These are phyloP conservation scores for Manihot esculenta DNA, from an alignment of 441 rosid genomes.

Conservation along the genomic window DNA sequence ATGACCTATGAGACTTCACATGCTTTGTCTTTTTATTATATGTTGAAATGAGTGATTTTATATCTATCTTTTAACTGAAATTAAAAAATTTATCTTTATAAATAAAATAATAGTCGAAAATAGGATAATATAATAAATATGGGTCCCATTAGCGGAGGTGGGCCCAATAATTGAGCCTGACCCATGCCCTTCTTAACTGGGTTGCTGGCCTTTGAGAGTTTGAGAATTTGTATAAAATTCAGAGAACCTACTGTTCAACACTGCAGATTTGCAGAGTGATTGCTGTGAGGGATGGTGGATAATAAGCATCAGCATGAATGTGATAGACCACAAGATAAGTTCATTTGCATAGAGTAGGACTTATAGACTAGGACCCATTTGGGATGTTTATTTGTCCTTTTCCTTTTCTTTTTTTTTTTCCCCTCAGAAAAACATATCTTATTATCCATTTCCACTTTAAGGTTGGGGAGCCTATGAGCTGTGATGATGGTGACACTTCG, in stretches of 20 bases:
- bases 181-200: neutral
- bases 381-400: neutral
- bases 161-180: neutral
- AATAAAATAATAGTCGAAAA: too few relatives aligned
- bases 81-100: too few relatives aligned
- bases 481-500: neutral
- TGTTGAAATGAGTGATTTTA: too few relatives aligned
- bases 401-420: too few relatives aligned
- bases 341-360: neutral
- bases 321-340: neutral
- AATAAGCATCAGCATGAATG: too few relatives aligned
- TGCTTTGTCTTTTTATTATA: neutral
- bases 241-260: conserved; percentile 7
- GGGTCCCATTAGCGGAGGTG: neutral
- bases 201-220: too few relatives aligned
- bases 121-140: too few relatives aligned
- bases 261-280: neutral
- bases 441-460: neutral
- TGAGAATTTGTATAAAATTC: neutral
- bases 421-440: too few relatives aligned
- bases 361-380: neutral
- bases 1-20: neutral
- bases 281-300: too few relatives aligned
- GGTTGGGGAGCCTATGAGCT: neutral
- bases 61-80: too few relatives aligned